A percentile compares a stretch with the other conserved stretches of the same genome.
phyloP scores from a whole-genome alignment of 192 early-diverging fungal genomes.

The Backusella westeae region DNA sequence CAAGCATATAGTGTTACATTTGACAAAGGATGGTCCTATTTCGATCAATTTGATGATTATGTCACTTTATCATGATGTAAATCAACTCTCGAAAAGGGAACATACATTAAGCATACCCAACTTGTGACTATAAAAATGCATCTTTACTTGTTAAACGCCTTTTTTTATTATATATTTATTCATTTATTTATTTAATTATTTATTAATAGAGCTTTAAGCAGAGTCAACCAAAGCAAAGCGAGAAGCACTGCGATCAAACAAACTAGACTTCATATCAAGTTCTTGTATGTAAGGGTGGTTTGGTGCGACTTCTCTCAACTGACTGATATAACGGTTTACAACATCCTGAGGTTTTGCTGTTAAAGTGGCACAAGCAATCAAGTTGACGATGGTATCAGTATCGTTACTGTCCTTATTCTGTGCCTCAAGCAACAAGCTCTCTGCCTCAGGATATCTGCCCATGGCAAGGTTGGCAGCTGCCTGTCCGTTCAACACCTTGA shows the following conservation, averaged over 20 bases:
- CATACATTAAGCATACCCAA: no score
- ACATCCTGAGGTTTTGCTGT: conserved; percentile 68
- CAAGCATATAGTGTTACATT: no score
- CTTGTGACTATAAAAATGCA: no score
- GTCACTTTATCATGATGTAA: no score
- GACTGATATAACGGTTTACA: conserved; percentile 56
- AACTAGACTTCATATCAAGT: conserved; percentile 68
- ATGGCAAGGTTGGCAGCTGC: conserved; percentile 82
- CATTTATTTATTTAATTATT: background rate
- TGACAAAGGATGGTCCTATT: no score
- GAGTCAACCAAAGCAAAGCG: conserved; percentile 42
- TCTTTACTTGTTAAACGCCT: background rate
- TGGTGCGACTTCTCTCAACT: conserved; percentile 73
- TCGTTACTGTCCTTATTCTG: conserved; percentile 65
- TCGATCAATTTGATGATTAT: no score
- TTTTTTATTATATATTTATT: background rate
- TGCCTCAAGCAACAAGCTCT: conserved; percentile 74
- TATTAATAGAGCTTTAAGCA: conserved; percentile 3
- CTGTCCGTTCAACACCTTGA: conserved; percentile 74
- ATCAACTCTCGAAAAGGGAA: no score
- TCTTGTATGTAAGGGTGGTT: conserved; percentile 78
- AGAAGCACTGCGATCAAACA: conserved; percentile 77
- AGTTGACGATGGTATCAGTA: conserved; percentile 85
- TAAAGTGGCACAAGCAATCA: conserved; percentile 72
- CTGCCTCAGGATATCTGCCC: conserved; percentile 81